Base-by-base conservation (phyloP, 225 moss, liverwort and hornwort genomes). In the Anthoceros angustus region DNA sequence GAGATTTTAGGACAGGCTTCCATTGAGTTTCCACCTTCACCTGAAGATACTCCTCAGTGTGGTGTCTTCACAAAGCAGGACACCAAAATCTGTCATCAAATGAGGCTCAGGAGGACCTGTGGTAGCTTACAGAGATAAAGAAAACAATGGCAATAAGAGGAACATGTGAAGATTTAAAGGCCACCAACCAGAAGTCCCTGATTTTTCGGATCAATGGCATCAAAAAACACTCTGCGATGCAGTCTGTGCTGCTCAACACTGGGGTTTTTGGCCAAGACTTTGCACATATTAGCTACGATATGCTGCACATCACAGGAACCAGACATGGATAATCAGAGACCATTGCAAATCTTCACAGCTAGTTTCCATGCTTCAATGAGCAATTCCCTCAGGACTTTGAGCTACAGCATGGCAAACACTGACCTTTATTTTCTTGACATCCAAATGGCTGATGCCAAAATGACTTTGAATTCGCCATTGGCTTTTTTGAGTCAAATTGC, bases 391-490 rank as follows among this genome's bases (percentile, higher is more conserved):
- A 50, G 49, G n/a, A 50, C 12, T n/a, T 50, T 12, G n/a, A 50
- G 49, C 49, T 50, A 0, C 18, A 25, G 41, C 20, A 24, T 21
- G 24, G 16, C 42, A 62, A 2, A 67, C 24, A 66, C 88, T 83
- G 76, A 98, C 95, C 63, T 76, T 66, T 10, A 98, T 69, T 82
- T 98, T 91, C 42, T 85, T 83, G 41, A 88, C 87, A 66, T 98
- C 95, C 5, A 82, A 79, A 63, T 98, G 95, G 72, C 80, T 98
- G n/a, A 98, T 77, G 7, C 91, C 91, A 64, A 98, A 80, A 71
- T 98, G 91, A 21, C 88, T 91, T 77, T 98, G 91, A 69, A 98
- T 81, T 39, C 95, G 95, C 95, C 95, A 98, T 63, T 98, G 95
- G 21, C 91, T 86, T 74, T 98, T 98, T 42, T 98, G 95, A 40